Conservation (phyloP, 306 rosid genomes). For the Corylus americana region DNA sequence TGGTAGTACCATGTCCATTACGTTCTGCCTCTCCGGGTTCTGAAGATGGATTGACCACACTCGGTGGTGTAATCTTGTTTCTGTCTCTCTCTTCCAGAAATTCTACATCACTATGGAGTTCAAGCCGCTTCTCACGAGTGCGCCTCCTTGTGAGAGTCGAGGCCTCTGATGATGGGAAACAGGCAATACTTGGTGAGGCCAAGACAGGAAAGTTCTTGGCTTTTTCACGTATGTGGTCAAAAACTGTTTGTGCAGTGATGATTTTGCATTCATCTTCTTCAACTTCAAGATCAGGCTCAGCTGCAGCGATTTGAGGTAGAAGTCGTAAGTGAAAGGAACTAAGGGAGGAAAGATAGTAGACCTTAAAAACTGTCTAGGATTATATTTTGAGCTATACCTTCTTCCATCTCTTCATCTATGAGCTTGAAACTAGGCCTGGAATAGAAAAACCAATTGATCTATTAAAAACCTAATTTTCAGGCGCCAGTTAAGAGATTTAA, state of each 20-base stretch:
- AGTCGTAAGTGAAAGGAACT: constrained; percentile 14
- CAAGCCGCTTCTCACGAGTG: constrained; percentile 50
- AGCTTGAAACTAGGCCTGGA: constrained; percentile 87
- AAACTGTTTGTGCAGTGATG: constrained; percentile 70
- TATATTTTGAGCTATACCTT: constrained; percentile 47
- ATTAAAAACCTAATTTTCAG: constrained; percentile 16
- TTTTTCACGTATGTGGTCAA: constrained; percentile 90
- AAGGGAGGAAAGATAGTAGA: constrained; percentile 18
- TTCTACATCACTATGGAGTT: constrained; percentile 45
- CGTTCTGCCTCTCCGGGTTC: constrained; percentile 38
- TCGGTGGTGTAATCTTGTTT: constrained; percentile 30
- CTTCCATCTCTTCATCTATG: constrained; percentile 59
- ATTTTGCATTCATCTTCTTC: constrained; percentile 56
- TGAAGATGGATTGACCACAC: constrained; percentile 37
- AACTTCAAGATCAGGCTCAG: constrained; percentile 37
- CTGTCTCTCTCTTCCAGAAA: constrained; percentile 46
- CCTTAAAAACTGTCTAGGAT: neutral
- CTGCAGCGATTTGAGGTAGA: constrained; percentile 40
- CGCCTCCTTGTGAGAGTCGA: constrained; percentile 46
- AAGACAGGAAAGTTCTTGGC: constrained; percentile 64
- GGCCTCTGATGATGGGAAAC: constrained; percentile 51
- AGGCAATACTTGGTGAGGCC: constrained; percentile 45
- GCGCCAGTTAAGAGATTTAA: constrained; percentile 7
- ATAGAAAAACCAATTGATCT: constrained; percentile 5
- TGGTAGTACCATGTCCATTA: constrained; percentile 12